Evolutionary conservation across 176 grass and related monocot species (phyloP).

Genomic region (Paspalum notatum): DNA sequence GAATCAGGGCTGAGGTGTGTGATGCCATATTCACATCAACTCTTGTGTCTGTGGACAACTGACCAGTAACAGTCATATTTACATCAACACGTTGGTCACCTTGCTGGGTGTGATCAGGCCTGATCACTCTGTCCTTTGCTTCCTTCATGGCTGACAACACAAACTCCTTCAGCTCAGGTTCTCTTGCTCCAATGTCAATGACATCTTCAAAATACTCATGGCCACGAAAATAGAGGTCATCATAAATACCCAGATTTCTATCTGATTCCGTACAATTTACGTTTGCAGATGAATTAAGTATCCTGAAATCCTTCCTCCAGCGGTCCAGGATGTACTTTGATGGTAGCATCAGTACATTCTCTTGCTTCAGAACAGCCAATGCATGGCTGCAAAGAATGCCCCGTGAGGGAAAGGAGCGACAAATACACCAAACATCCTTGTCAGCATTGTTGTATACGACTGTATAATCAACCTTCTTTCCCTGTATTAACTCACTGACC

Average conservation of each 20-base stretch:
- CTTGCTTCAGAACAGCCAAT: slow-evolving; percentile 81
- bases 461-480: slow-evolving; percentile 80
- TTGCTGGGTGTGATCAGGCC: slow-evolving; percentile 42
- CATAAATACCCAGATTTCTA: slow-evolving; percentile 54
- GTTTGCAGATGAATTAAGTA: slow-evolving; percentile 50
- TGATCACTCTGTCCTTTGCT: slow-evolving; percentile 67
- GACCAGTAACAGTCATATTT: slow-evolving; percentile 54
- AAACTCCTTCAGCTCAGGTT: slow-evolving; percentile 86
- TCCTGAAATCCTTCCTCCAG: slow-evolving; percentile 94
- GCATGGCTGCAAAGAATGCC: slow-evolving; percentile 95
- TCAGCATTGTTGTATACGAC: slow-evolving; percentile 84
- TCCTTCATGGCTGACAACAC: slow-evolving; percentile 77
- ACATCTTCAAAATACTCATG: slow-evolving; percentile 78
- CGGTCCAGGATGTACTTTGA: slow-evolving; percentile 78
- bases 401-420: slow-evolving; percentile 83
- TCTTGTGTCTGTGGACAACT: slow-evolving; percentile 36
- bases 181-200: slow-evolving; percentile 74
- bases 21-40: slow-evolving; percentile 63
- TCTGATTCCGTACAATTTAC: slow-evolving; percentile 29
- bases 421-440: slow-evolving; percentile 90
- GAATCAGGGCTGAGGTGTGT: slow-evolving; percentile 46
- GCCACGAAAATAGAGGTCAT: slow-evolving; percentile 61
- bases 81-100: slow-evolving; percentile 54
- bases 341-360: slow-evolving; percentile 77
- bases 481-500: slow-evolving; percentile 73